Base-by-base conservation (phyloP, 768 basidiomycete species). In the Leucocoprinus sp. region DNA sequence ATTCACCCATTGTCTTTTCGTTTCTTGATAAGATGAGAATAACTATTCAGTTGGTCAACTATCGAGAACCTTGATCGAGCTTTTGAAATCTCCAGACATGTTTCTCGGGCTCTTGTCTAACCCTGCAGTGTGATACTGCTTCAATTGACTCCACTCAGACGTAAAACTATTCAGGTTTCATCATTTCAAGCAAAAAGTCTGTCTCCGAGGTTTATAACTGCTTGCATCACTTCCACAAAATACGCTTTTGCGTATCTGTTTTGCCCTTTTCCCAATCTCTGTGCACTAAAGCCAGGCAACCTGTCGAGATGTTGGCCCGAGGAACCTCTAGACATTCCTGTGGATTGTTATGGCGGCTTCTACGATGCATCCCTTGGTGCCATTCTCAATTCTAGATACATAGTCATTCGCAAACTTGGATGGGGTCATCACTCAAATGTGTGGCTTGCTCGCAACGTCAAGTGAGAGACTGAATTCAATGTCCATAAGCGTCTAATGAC, bases 341-440 rank as follows among this genome's bases (percentile, higher is more conserved):
- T n/a, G n/a, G n/a, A n/a, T n/a, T n/a, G n/a, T 31, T 4, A 14
- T 31, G 31, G 31, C 31, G 31, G 31, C 31, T 31, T 31, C 31
- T 31, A 31, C 14, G 11, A 31, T 12, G 8, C 14, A 14, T 7
- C 11, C 14, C 14, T 31, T 31, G 31, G 6, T 11, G 14, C 31
- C 14, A 8, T n/a, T n/a, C 31, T 31, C 11, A 37, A 37, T 37
- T 18, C 18, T 18, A 37, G 74, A 35, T 80, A 80, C 55, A 48
- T 65, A 21, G 65, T 80, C 40, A 65, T 80, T 17, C 59, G 74
- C 39, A 76, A 82, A 57, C 58, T 82, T 21, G 80, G 77, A 1
- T 75, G 67, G 66, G 74, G 75, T 1, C 54, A 59, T 37, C 74
- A 68, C 51, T 70, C 71, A 8, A 74, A 65, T 0, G 71, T 72